Evolutionary conservation across 441 rosid species (phyloP).

Genomic region (Daphne laureola): DNA sequence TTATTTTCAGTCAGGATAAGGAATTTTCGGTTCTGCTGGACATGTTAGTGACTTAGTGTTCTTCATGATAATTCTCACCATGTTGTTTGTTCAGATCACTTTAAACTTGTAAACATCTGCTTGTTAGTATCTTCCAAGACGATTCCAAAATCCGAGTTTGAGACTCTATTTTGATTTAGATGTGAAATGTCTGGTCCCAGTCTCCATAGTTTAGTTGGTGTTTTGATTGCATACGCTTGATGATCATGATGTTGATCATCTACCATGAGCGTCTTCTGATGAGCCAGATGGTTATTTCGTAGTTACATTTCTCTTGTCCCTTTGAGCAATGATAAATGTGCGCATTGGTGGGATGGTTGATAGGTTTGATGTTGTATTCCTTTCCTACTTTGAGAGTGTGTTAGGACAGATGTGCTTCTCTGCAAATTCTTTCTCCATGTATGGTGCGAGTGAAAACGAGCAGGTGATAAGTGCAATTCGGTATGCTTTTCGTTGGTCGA

Average conservation of each 20-base stretch:
- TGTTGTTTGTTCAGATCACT: slow-evolving; percentile 7
- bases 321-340: slow-evolving; percentile 8
- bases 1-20: no score
- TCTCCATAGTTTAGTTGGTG: neutral
- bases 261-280: slow-evolving; percentile 2
- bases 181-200: no score
- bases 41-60: slow-evolving; percentile 13
- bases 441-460: slow-evolving; percentile 59
- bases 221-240: slow-evolving; percentile 5
- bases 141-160: no score
- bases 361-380: no score
- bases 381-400: slow-evolving; percentile 14
- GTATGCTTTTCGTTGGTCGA: slow-evolving; percentile 74
- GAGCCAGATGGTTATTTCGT: slow-evolving; percentile 12
- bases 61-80: neutral
- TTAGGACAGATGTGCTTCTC: slow-evolving; percentile 32
- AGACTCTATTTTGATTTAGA: no score
- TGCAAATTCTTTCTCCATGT: slow-evolving; percentile 37
- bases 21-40: neutral
- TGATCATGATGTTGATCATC: slow-evolving; percentile 12
- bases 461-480: slow-evolving; percentile 68
- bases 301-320: slow-evolving; percentile 13
- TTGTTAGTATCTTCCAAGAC: no score
- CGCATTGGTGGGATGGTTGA: slow-evolving; percentile 10
- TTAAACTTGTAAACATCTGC: no score